Evolutionary conservation across 2,329 filamentous ascomycete species (phyloP), one percentile per base, ranked within the genome.

Genomic region (Cercospora canescens): DNA sequence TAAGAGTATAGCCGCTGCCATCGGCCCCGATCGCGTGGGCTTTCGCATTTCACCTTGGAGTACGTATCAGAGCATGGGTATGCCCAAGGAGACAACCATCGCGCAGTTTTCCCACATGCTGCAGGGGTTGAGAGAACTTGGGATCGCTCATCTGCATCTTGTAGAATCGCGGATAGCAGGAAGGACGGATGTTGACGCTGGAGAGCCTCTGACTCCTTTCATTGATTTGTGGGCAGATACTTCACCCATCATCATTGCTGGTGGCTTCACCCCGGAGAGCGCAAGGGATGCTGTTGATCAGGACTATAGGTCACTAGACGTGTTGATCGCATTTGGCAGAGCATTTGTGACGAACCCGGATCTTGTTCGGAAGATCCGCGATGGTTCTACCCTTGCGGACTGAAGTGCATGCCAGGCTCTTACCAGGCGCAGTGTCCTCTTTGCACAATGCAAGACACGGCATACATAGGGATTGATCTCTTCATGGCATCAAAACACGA

Each of bases 101-200:
- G 86, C 88, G 0, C 88, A 91, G 67, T 92, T 91, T 72, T 79
- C 79, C 0, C 81, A 91, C 71, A 73, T 90, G 7, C 81, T 87
- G 48, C 71, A 78, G 34, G 81, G 84, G 48, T 78, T 88, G 11
- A 84, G 82, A 61, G 76, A 79, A 28, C 74, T 88, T 1, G 81
- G 83, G 1, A 78, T 91, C 14, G 84, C 87, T 0, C 91, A 88
- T 72, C 74, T 90, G 1, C 88, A 89, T 72, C 65, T 89, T 0
- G 77, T 90, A 4, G 87, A 90, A 70, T 81, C 86, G 0, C 81
- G 86, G 1, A 69, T 82, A 9, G 80, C 81, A 14, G 81, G 81
- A 34, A 79, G 80, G 0, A 79, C 79, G 67, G 76, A 72, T 55
- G 71, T 80, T 0, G 77, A 78, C 4, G 78, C 76, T n/a, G 80